Conservation (phyloP, 176 grass and related monocot species). For the Hyparrhenia diplandra region DNA sequence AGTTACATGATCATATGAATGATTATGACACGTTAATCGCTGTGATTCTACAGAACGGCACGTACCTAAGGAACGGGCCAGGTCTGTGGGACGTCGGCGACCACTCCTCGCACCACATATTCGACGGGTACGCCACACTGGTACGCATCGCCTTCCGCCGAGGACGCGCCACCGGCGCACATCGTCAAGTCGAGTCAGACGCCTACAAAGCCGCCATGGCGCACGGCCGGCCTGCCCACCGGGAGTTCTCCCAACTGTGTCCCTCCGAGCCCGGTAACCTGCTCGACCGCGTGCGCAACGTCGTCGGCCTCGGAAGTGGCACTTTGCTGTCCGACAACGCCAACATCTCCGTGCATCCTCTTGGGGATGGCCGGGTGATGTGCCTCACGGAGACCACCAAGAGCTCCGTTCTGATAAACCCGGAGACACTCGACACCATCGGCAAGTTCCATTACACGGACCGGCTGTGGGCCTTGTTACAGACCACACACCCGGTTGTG, state of each 20-base stretch:
- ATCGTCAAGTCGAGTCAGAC: background rate
- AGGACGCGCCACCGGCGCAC: background rate
- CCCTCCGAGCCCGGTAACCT: background rate
- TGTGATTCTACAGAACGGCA: too few relatives aligned
- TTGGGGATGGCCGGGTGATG: conserved; percentile 32
- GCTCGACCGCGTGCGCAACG: background rate
- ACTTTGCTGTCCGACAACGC: background rate
- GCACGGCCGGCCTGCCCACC: background rate
- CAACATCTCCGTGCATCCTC: background rate
- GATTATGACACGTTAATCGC: too few relatives aligned
- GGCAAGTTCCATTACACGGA: conserved; percentile 51
- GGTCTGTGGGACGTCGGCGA: too few relatives aligned
- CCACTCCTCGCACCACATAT: too few relatives aligned
- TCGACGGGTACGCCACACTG: too few relatives aligned
- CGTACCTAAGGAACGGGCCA: too few relatives aligned
- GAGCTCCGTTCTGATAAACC: conserved; percentile 50
- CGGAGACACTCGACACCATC: conserved; percentile 49
- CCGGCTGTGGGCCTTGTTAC: conserved; percentile 12
- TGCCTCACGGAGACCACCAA: conserved; percentile 61
- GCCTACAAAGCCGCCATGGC: background rate
- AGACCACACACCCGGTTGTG: background rate
- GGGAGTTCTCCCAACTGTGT: background rate
- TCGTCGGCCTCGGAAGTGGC: background rate
- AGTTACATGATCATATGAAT: too few relatives aligned
- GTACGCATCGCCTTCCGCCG: too few relatives aligned